Conservation (phyloP, 2,329 filamentous ascomycete species). For the Rasamsonia emersonii region DNA sequence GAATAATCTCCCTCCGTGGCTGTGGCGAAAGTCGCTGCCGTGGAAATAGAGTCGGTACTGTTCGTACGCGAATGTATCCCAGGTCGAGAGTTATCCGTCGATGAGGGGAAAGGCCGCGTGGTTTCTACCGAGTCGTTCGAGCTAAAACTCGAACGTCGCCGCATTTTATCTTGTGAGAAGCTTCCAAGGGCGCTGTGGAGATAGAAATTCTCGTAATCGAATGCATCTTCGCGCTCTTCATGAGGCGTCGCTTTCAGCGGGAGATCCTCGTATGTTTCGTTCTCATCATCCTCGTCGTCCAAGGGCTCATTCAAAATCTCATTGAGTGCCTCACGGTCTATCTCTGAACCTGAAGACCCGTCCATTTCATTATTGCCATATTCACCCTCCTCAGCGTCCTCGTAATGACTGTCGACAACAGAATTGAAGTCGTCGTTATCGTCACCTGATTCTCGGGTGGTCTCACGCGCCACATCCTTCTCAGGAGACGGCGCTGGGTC, state of each 20-base stretch:
- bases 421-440: constrained; percentile 24
- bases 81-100: constrained; percentile 8
- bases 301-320: constrained; percentile 41
- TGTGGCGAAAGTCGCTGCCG: constrained; percentile 55
- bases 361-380: constrained; percentile 25
- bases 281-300: constrained; percentile 8
- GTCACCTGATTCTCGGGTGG: constrained; percentile 10
- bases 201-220: constrained; percentile 95
- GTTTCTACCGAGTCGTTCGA: constrained; percentile 46
- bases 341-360: constrained; percentile 35
- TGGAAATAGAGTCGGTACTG: constrained; percentile 54
- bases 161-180: constrained; percentile 24
- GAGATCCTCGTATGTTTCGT: constrained; percentile 17
- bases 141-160: constrained; percentile 24
- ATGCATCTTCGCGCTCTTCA: constrained; percentile 88
- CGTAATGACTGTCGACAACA: constrained; percentile 29
- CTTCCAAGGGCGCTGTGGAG: constrained; percentile 83
- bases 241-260: constrained; percentile 59
- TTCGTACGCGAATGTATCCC: constrained; percentile 40
- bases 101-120: constrained; percentile 25
- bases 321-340: constrained; percentile 55
- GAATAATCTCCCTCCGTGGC: constrained; percentile 45
- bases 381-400: constrained; percentile 36
- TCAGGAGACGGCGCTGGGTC: constrained; percentile 1
- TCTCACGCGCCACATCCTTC: constrained; percentile 1